Conservation (phyloP, 2,329 filamentous ascomycete species). For the Dothistroma septosporum region DNA sequence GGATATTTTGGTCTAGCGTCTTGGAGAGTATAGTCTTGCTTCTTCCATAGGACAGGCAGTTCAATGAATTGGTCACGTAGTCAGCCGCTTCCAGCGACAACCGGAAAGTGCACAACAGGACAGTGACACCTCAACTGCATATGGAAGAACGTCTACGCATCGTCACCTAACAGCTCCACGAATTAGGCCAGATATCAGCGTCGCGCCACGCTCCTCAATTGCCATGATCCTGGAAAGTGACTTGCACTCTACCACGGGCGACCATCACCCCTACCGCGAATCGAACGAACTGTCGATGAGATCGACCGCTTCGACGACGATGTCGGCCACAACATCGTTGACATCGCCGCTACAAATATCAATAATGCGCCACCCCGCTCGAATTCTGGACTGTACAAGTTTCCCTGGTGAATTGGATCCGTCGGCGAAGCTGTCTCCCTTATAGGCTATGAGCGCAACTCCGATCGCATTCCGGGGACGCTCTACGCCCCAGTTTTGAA, state of each 20-base stretch:
- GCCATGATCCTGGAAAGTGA: too few relatives aligned
- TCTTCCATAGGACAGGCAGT: neutral
- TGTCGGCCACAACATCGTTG: constrained; percentile 42
- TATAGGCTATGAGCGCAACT: constrained; percentile 62
- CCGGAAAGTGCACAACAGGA: neutral
- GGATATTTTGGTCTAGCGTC: neutral
- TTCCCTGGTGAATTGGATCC: constrained; percentile 49
- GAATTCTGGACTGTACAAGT: constrained; percentile 40
- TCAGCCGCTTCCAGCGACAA: neutral
- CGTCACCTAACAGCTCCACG: too few relatives aligned
- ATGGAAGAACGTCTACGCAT: too few relatives aligned
- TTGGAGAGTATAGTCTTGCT: neutral
- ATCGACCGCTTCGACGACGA: constrained; percentile 47
- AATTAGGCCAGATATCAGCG: too few relatives aligned
- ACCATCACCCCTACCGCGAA: constrained; percentile 34
- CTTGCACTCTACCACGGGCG: too few relatives aligned
- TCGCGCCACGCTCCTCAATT: too few relatives aligned
- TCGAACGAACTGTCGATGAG: constrained; percentile 29
- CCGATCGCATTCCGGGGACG: constrained; percentile 54
- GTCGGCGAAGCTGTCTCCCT: constrained; percentile 64
- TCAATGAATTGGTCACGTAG: neutral
- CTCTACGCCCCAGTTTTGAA: constrained; percentile 41
- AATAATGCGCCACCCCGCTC: constrained; percentile 35
- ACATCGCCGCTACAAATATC: constrained; percentile 51
- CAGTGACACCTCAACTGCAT: too few relatives aligned